Evolutionary conservation across 1,284 basidiomycete species (phyloP).

Genomic region (Tilletia caries): DNA sequence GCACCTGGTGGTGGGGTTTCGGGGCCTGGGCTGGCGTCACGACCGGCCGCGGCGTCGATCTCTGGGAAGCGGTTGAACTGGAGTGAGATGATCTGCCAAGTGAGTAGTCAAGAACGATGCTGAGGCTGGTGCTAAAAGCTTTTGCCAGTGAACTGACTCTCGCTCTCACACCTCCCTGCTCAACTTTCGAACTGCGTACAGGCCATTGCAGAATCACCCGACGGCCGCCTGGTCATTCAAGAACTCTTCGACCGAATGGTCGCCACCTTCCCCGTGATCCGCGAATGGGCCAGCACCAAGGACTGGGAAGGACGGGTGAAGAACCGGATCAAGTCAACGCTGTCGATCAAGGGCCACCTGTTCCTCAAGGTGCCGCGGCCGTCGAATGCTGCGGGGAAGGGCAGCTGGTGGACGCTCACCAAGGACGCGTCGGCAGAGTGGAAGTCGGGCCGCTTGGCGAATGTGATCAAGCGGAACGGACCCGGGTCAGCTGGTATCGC

Average conservation of each 20-base stretch:
- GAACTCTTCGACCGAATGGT: conserved; percentile 51
- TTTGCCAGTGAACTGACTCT: neutral
- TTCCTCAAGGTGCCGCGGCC: conserved; percentile 50
- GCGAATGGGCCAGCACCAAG: conserved; percentile 49
- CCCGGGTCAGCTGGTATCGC: neutral
- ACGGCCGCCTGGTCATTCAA: conserved; percentile 48
- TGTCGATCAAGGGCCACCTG: conserved; percentile 50
- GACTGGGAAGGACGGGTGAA: conserved; percentile 52
- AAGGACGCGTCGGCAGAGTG: conserved; percentile 47
- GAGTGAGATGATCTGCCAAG: conserved; percentile 51
- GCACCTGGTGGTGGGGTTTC: neutral
- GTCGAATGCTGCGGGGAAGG: conserved; percentile 44
- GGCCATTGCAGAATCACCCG: conserved; percentile 45
- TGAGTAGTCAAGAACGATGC: neutral
- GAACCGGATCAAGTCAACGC: conserved; percentile 52
- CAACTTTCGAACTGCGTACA: neutral
- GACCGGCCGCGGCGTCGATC: conserved; percentile 38
- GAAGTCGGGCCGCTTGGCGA: conserved; percentile 43
- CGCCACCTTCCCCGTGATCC: conserved; percentile 46
- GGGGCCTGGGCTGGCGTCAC: neutral
- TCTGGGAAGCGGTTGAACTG: conserved; percentile 50
- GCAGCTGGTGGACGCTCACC: conserved; percentile 51
- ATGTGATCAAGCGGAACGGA: conserved; percentile 33
- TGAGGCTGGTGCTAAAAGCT: no score
- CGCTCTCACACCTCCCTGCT: neutral